Evolutionary conservation across 2,329 filamentous ascomycete species (phyloP), one percentile per base, ranked within the genome.

Genomic region (Chrysoporthe deuterocubensis): DNA sequence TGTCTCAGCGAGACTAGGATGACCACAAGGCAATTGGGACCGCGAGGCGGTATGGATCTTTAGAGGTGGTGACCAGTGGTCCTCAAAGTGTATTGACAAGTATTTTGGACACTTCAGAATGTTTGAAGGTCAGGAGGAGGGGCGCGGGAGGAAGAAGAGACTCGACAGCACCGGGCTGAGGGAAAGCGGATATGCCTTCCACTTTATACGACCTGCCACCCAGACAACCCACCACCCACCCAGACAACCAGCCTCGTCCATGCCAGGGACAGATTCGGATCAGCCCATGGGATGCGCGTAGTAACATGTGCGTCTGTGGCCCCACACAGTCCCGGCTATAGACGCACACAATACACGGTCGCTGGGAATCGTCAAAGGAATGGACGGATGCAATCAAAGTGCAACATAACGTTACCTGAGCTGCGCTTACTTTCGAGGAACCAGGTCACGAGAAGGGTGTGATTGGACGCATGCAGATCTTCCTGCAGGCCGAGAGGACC

Each of bases 121-220:
- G 34, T 56, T 65, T 37, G 26, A 61, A 56, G 37, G 26, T 18
- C n/a, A 56, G 50, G 37, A 56, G n/a, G 21, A 16, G 61, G n/a
- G 14, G 8, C 40, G 62, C 62, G 46, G 52, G 44, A 13, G 48
- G 34, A 58, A 64, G 16, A 50, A 34, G 18, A 16, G 34, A 57
- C 5, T 40, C 40, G 18, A 13, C 5, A 40, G 1, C 16, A 4
- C 11, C 16, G 48, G 16, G n/a, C 16, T 13, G 18, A 26, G n/a
- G 48, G 34, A 26, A 50, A 34, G 21, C 46, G 66, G 66, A 59
- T 42, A 42, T 57, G n/a, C 59, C 57, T 58, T 62, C 34, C 57
- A 26, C 21, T 68, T 68, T 68, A 68, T 68, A 68, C 42, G 7
- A 8, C 48, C 48, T 50, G 18, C 48, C n/a, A 50, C 56, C 34